Evolutionary conservation across 306 rosid species (phyloP).

Genomic region (Vachellia pachyceras): DNA sequence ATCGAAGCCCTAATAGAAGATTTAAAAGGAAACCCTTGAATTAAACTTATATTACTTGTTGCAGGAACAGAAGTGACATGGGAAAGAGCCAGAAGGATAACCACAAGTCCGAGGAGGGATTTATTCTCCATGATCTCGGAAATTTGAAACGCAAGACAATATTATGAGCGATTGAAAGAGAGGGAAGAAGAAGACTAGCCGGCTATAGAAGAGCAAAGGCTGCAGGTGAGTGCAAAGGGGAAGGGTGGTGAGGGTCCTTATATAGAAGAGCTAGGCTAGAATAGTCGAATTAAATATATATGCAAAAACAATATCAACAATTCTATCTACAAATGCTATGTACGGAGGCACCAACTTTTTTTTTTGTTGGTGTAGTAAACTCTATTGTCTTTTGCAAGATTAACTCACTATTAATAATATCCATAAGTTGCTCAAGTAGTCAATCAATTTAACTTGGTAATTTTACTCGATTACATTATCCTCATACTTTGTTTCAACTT

Average conservation of each 20-base stretch:
- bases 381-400: background rate
- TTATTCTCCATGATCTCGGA: slow-evolving; percentile 43
- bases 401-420: background rate
- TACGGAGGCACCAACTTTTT: slow-evolving; percentile 7
- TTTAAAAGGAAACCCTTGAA: slow-evolving; percentile 20
- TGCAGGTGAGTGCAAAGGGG: slow-evolving; percentile 31
- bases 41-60: slow-evolving; percentile 42
- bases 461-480: background rate
- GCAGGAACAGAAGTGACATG: slow-evolving; percentile 38
- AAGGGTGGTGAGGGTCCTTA: slow-evolving; percentile 37
- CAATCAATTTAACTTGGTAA: background rate
- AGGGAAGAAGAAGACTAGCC: background rate
- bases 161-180: slow-evolving; percentile 7
- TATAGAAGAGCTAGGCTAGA: slow-evolving; percentile 25
- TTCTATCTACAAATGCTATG: background rate
- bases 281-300: slow-evolving; percentile 38
- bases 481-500: background rate
- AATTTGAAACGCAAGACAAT: background rate
- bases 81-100: slow-evolving; percentile 42
- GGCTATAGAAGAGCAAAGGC: slow-evolving; percentile 13
- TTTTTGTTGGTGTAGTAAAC: background rate
- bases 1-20: slow-evolving; percentile 39
- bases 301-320: background rate
- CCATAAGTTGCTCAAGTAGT: slow-evolving; percentile 4
- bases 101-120: slow-evolving; percentile 33